Percentiles rank a stretch among this genome's conserved stretches.
phyloP scores from a whole-genome alignment of 2,329 filamentous ascomycete species.

The Furcasterigmium furcatum region DNA sequence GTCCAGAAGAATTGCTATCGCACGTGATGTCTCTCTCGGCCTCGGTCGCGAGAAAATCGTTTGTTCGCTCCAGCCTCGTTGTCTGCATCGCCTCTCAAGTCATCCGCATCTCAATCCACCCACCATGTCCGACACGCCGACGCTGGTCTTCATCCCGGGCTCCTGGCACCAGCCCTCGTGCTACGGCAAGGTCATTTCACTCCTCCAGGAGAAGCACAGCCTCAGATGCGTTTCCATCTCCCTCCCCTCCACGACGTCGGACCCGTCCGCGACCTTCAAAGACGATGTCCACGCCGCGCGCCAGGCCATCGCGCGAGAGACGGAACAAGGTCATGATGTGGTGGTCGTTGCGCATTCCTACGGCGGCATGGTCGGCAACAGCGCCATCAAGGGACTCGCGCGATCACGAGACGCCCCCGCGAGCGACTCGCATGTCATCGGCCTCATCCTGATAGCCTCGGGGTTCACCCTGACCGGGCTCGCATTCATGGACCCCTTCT shows the following conservation, averaged over 20 bases:
- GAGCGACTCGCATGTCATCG: constrained; percentile 36
- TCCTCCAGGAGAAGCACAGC: neutral
- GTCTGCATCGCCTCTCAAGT: too few species aligned
- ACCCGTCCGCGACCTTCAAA: constrained; percentile 31
- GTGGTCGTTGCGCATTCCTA: constrained; percentile 46
- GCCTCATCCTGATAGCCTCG: constrained; percentile 39
- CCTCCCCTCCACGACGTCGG: constrained; percentile 32
- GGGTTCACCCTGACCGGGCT: constrained; percentile 35
- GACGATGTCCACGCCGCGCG: constrained; percentile 37
- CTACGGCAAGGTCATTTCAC: neutral
- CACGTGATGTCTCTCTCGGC: too few species aligned
- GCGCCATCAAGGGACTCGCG: constrained; percentile 40
- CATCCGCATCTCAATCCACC: too few species aligned
- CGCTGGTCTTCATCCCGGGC: constrained; percentile 1
- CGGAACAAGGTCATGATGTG: constrained; percentile 32
- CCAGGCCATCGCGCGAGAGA: constrained; percentile 30
- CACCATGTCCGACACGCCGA: neutral
- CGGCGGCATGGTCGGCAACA: constrained; percentile 41
- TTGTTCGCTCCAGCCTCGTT: too few species aligned
- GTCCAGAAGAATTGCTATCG: too few species aligned
- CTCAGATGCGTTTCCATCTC: constrained; percentile 20
- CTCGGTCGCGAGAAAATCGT: too few species aligned
- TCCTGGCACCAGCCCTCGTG: constrained; percentile 1
- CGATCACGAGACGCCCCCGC: constrained; percentile 7
- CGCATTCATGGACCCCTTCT: constrained; percentile 35